Conservation (phyloP, 2,329 filamentous ascomycete genomes). For the Emergomyces pasteurianus region DNA sequence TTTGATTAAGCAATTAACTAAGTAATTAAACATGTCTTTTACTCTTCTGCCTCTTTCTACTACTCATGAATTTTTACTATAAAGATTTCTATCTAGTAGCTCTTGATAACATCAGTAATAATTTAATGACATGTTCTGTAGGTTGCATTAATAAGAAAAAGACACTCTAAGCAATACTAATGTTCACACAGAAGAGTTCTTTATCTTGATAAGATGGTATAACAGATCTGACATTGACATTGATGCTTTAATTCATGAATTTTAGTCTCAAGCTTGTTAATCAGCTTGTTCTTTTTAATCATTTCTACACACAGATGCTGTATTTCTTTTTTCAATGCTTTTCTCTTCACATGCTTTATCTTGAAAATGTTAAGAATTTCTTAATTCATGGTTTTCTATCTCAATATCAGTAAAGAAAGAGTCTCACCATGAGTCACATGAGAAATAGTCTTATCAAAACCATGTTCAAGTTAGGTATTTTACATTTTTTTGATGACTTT, state of each 20-base stretch:
- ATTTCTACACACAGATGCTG: not conserved
- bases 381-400: slow-evolving; percentile 1
- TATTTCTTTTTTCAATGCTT: slow-evolving; percentile 1
- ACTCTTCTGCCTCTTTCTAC: not conserved
- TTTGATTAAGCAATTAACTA: no score
- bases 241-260: no score
- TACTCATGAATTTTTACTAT: not conserved
- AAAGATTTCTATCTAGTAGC: not conserved
- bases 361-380: slow-evolving; percentile 1
- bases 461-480: not conserved
- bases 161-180: no score
- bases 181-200: no score
- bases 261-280: no score
- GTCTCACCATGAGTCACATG: not conserved
- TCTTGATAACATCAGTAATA: not conserved
- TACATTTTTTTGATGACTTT: not conserved
- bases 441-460: slow-evolving; percentile 1
- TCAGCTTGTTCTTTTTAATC: no score
- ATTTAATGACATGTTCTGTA: not conserved
- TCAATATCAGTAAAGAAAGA: slow-evolving; percentile 2
- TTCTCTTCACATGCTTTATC: not conserved
- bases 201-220: no score
- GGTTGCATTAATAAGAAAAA: not conserved
- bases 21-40: no score
- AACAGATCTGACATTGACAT: no score